Conservation (phyloP, 2,329 filamentous ascomycete species). For the Gaeumannomyces tritici region DNA sequence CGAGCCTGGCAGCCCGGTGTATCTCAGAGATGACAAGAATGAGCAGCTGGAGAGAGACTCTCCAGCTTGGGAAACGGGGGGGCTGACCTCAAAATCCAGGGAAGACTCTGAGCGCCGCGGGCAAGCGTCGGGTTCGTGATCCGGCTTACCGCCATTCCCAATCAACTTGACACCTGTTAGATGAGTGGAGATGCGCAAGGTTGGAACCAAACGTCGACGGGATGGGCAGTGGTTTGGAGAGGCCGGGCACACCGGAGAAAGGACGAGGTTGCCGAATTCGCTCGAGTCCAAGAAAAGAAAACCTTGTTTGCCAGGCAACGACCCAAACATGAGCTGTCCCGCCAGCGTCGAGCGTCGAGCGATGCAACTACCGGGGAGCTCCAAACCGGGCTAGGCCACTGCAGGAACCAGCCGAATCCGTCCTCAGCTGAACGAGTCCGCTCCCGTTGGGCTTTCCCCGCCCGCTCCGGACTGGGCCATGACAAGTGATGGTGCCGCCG, state of each 20-base stretch:
- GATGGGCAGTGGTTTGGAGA: no score
- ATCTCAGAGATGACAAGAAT: no score
- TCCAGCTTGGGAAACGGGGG: no score
- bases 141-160: background rate
- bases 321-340: no score
- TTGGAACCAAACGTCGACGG: background rate
- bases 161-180: background rate
- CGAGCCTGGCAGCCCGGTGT: no score
- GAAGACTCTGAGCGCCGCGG: no score
- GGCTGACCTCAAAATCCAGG: no score
- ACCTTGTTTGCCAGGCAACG: no score
- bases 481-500: background rate
- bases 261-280: background rate
- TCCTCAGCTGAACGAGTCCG: background rate
- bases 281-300: no score
- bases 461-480: background rate
- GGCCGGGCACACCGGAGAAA: no score
- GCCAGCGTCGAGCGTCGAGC: background rate
- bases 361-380: background rate
- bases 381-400: background rate
- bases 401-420: background rate
- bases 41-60: no score
- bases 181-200: background rate
- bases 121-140: no score
- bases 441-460: background rate